phyloP scores from a whole-genome alignment of 805 yeast species.

The Saccharomycopsis olivae region DNA sequence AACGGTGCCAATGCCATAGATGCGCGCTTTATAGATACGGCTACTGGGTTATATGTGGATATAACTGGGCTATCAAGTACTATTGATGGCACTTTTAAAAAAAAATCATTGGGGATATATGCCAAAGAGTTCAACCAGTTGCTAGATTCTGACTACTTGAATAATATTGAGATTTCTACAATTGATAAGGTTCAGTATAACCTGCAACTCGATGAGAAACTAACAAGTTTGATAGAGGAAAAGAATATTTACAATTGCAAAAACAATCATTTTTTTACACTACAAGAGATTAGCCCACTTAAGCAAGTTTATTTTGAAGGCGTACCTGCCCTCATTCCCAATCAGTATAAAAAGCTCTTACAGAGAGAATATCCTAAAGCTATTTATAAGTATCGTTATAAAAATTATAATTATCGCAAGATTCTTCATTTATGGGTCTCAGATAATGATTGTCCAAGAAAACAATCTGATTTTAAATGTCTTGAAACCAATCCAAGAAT shows the following conservation, averaged over 20 bases:
- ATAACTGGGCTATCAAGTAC: conserved; percentile 46
- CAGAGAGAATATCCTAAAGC: conserved; percentile 10
- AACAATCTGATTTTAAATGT: not conserved
- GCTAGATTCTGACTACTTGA: conserved; percentile 5
- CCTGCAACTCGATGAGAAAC: conserved; percentile 19
- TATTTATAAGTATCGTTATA: not conserved
- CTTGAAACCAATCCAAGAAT: not conserved
- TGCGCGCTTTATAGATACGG: conserved; percentile 61
- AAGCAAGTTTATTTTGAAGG: conserved; percentile 44
- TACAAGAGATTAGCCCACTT: conserved; percentile 42
- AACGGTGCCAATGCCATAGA: conserved; percentile 56
- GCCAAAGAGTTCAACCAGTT: conserved; percentile 8
- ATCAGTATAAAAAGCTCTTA: conserved; percentile 24
- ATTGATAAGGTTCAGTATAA: conserved; percentile 1
- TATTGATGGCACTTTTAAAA: conserved; percentile 1
- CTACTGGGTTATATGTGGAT: conserved; percentile 61
- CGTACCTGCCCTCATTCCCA: conserved; percentile 45
- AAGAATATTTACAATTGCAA: conserved; percentile 40
- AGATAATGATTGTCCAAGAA: conserved; percentile 5
- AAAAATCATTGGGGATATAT: not conserved
- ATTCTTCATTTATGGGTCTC: conserved; percentile 9
- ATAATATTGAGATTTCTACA: not conserved
- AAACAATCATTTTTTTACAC: conserved; percentile 43
- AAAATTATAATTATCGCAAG: conserved; percentile 5
- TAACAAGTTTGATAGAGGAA: conserved; percentile 26